Conservation (phyloP, 148 eudicot species). For the Spergularia marina region DNA sequence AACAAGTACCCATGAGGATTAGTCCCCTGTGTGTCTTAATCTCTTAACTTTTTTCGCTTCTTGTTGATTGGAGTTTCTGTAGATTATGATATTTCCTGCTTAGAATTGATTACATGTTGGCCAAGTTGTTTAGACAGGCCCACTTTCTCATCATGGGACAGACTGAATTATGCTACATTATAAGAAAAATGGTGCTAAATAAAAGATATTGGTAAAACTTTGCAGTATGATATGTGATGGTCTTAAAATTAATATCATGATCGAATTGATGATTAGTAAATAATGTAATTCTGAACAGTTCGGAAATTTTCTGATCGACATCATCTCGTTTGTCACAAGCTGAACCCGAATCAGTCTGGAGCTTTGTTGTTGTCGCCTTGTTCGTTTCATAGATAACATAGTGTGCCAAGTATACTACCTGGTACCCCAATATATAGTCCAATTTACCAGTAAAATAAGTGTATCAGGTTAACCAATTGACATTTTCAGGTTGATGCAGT, state of each 20-base stretch:
- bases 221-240: no score
- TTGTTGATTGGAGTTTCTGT: slow-evolving; percentile 1
- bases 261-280: no score
- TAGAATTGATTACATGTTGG: slow-evolving; percentile 24
- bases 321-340: no score
- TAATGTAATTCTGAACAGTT: no score
- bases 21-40: not conserved
- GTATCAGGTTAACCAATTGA: not conserved
- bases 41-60: not conserved
- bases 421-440: no score
- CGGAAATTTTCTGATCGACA: no score
- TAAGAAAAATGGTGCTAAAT: not conserved
- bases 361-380: no score
- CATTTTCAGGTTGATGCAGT: slow-evolving; percentile 72
- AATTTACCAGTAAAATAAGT: not conserved
- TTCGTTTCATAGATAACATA: no score
- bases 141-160: slow-evolving; percentile 4
- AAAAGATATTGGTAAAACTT: slow-evolving; percentile 2
- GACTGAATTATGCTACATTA: not conserved
- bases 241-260: no score
- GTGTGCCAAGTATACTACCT: no score
- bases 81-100: not conserved
- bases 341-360: no score
- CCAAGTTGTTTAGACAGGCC: slow-evolving; percentile 15
- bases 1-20: slow-evolving; percentile 8